phyloP scores from a whole-genome alignment of 2,329 filamentous ascomycete species.

The Paecilomyces fulvus region DNA sequence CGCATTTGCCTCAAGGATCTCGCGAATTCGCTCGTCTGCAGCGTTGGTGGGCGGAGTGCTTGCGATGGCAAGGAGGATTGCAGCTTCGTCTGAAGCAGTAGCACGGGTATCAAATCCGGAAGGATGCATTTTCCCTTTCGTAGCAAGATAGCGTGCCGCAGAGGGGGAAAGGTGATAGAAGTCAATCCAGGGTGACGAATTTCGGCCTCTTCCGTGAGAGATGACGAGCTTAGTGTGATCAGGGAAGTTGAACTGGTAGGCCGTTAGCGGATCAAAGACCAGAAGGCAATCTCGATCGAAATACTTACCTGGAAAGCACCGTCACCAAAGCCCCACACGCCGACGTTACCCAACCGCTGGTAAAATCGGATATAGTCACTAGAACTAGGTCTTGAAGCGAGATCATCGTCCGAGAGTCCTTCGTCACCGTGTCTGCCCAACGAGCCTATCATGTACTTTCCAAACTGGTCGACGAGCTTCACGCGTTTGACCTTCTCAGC shows the following conservation, averaged over 20 bases:
- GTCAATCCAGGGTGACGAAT: constrained; percentile 36
- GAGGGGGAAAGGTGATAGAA: constrained; percentile 42
- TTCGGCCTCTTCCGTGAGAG: constrained; percentile 30
- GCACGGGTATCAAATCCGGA: constrained; percentile 36
- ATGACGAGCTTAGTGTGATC: constrained; percentile 46
- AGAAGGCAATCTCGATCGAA: not conserved
- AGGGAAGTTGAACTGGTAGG: constrained; percentile 40
- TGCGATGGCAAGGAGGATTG: constrained; percentile 33
- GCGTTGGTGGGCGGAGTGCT: constrained; percentile 25
- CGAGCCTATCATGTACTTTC: constrained; percentile 44
- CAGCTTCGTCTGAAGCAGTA: constrained; percentile 32
- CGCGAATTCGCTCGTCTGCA: constrained; percentile 29
- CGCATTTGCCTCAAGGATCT: constrained; percentile 37
- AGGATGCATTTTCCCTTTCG: constrained; percentile 35
- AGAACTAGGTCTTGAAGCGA: constrained; percentile 14
- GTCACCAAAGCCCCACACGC: constrained; percentile 44
- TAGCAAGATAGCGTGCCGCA: constrained; percentile 35
- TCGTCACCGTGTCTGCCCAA: constrained; percentile 35
- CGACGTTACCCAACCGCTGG: constrained; percentile 44
- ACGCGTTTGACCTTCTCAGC: constrained; percentile 41
- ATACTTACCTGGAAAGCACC: constrained; percentile 36
- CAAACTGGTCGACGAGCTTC: constrained; percentile 42
- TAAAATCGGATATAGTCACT: constrained; percentile 42
- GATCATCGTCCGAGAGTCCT: constrained; percentile 19
- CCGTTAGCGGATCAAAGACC: not conserved